These are phyloP conservation scores for Cotoneaster glaucophyllus DNA, from an alignment of 306 rosid genomes.

Conservation along the genomic window DNA sequence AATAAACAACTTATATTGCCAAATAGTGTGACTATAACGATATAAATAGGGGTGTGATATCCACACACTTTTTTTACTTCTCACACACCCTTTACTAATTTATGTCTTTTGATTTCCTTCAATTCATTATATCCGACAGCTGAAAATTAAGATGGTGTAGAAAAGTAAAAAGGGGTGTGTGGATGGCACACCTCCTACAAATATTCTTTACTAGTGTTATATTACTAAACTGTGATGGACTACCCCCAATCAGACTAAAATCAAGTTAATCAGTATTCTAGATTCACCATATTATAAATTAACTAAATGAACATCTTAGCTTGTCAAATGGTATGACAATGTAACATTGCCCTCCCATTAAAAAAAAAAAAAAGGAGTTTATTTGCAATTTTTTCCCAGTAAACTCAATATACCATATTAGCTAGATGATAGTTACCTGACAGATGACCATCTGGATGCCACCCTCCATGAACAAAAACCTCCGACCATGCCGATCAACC, in stretches of 20 bases:
- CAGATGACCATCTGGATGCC: conserved; percentile 56
- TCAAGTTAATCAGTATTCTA: background rate
- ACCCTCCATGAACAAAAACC: conserved; percentile 51
- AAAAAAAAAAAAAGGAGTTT: background rate
- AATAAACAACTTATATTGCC: no score
- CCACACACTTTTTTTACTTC: no score
- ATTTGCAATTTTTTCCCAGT: background rate
- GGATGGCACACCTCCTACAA: no score
- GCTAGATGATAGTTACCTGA: conserved; percentile 24
- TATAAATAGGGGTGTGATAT: no score
- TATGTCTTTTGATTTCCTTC: no score
- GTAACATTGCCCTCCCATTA: background rate
- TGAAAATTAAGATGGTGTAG: no score
- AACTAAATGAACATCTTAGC: background rate
- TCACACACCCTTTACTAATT: no score
- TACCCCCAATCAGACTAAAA: background rate
- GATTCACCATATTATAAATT: background rate
- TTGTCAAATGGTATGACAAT: background rate
- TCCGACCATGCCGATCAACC: conserved; percentile 65
- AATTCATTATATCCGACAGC: no score
- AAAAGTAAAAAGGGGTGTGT: no score
- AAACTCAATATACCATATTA: background rate
- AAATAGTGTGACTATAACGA: no score
- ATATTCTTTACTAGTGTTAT: no score
- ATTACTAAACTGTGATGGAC: background rate